Evolutionary conservation across 2,329 filamentous ascomycete species (phyloP).

Genomic region (Tolypocladium capitatum): DNA sequence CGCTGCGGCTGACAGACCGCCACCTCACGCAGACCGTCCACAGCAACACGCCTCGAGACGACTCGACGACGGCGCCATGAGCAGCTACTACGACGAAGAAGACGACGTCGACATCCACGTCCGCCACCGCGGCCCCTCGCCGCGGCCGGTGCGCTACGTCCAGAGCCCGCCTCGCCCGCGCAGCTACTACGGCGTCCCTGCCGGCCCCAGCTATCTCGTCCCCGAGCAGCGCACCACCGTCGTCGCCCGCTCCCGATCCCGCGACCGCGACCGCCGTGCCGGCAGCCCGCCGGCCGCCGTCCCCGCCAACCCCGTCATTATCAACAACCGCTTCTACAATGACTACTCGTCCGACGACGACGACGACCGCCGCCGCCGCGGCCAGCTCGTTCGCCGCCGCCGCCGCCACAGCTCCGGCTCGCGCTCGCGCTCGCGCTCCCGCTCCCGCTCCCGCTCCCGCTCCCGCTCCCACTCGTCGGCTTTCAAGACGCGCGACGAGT

Average conservation of each 20-base stretch:
- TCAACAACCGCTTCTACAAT: slow-evolving; percentile 43
- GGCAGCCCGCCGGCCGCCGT: slow-evolving; percentile 19
- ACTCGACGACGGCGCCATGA: background rate
- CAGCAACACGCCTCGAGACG: background rate
- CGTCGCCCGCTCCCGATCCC: slow-evolving; percentile 24
- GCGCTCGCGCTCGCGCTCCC: slow-evolving; percentile 16
- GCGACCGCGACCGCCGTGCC: slow-evolving; percentile 30
- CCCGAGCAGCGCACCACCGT: slow-evolving; percentile 33
- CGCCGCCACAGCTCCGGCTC: slow-evolving; percentile 15
- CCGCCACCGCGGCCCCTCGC: slow-evolving; percentile 26
- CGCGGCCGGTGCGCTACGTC: slow-evolving; percentile 32
- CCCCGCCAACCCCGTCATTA: slow-evolving; percentile 34
- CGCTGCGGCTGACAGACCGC: background rate
- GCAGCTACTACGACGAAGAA: slow-evolving; percentile 34
- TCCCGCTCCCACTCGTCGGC: slow-evolving; percentile 17
- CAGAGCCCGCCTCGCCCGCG: slow-evolving; percentile 24
- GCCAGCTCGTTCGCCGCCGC: slow-evolving; percentile 14
- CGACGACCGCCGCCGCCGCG: slow-evolving; percentile 8
- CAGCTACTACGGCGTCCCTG: slow-evolving; percentile 25
- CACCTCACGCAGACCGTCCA: no score
- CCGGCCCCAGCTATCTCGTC: slow-evolving; percentile 27
- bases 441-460: slow-evolving; percentile 13
- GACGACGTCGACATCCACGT: slow-evolving; percentile 42
- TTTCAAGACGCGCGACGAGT: slow-evolving; percentile 30
- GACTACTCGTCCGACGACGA: slow-evolving; percentile 32